A percentile compares a stretch with the other conserved stretches of the same genome.
Evolutionary conservation across 176 grass and related monocot genomes (phyloP).

Genomic region (Rhynchospora breviuscula): DNA sequence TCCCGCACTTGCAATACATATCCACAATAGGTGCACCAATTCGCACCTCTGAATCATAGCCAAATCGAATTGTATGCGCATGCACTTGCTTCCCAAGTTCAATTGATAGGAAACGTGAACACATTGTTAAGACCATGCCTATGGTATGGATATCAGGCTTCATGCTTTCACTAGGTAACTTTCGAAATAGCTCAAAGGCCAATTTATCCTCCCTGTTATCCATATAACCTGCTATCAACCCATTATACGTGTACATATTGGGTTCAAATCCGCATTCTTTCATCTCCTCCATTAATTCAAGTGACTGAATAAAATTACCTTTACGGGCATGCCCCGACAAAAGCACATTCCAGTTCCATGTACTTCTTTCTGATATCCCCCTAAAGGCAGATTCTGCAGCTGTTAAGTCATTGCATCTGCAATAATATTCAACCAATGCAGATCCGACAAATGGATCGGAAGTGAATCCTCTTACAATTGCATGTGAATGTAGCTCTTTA

Average conservation of each 20-base stretch:
- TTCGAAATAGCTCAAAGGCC: slow-evolving; percentile 16
- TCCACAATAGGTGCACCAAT: slow-evolving; percentile 30
- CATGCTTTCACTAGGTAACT: background rate
- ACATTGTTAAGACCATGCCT: slow-evolving; percentile 28
- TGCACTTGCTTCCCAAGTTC: slow-evolving; percentile 32
- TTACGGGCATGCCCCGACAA: slow-evolving; percentile 20
- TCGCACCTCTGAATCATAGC: slow-evolving; percentile 28
- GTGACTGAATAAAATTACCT: background rate
- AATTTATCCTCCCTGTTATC: slow-evolving; percentile 33
- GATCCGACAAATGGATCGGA: slow-evolving; percentile 23
- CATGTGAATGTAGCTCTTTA: slow-evolving; percentile 26
- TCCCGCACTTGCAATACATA: slow-evolving; percentile 31
- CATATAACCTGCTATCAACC: slow-evolving; percentile 31
- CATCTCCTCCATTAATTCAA: slow-evolving; percentile 26
- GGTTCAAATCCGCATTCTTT: slow-evolving; percentile 18
- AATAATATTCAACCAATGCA: slow-evolving; percentile 27
- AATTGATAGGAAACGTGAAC: slow-evolving; percentile 27
- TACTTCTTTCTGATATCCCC: slow-evolving; percentile 7
- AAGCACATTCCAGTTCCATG: slow-evolving; percentile 28
- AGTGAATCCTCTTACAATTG: slow-evolving; percentile 19
- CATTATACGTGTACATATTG: slow-evolving; percentile 31
- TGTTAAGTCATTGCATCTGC: slow-evolving; percentile 12
- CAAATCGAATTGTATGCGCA: slow-evolving; percentile 29
- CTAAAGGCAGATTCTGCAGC: slow-evolving; percentile 21
- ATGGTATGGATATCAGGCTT: slow-evolving; percentile 29